Evolutionary conservation across 225 moss, liverwort and hornwort genomes (phyloP).

Genomic region (Polytrichum commune): DNA sequence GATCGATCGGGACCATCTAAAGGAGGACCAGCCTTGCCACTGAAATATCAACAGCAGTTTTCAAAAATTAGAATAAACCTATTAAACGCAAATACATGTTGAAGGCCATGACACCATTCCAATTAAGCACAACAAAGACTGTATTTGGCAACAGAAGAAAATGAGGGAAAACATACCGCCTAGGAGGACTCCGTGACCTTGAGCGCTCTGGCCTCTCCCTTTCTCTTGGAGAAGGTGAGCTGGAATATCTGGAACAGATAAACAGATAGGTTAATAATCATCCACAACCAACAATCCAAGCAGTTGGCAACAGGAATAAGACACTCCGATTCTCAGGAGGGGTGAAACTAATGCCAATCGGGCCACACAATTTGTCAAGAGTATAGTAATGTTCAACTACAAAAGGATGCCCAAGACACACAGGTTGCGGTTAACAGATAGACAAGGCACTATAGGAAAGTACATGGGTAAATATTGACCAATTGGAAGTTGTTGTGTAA

Average conservation of each 20-base stretch:
- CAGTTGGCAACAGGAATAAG: background rate
- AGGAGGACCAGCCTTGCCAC: background rate
- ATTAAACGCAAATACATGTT: no score
- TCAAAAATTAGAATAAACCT: background rate
- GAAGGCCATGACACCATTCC: background rate
- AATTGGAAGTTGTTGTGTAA: no score
- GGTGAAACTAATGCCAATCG: no score
- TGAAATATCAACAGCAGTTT: background rate
- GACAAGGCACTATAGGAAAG: no score
- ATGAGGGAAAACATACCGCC: constrained; percentile 50
- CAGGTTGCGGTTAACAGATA: no score
- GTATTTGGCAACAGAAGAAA: background rate
- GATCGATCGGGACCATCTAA: constrained; percentile 65
- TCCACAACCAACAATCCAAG: background rate
- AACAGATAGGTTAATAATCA: background rate
- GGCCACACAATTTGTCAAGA: background rate
- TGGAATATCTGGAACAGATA: constrained; percentile 60
- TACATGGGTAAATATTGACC: no score
- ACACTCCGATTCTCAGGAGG: background rate
- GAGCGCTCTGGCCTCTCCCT: constrained; percentile 72
- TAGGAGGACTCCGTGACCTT: constrained; percentile 78
- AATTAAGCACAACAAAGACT: background rate
- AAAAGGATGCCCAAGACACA: background rate
- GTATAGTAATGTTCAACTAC: background rate
- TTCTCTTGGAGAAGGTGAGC: constrained; percentile 79